A percentile compares a stretch with the other conserved stretches of the same genome.
phyloP scores from a whole-genome alignment of 192 early-diverging fungal genomes.

The Coemansia sp. region DNA sequence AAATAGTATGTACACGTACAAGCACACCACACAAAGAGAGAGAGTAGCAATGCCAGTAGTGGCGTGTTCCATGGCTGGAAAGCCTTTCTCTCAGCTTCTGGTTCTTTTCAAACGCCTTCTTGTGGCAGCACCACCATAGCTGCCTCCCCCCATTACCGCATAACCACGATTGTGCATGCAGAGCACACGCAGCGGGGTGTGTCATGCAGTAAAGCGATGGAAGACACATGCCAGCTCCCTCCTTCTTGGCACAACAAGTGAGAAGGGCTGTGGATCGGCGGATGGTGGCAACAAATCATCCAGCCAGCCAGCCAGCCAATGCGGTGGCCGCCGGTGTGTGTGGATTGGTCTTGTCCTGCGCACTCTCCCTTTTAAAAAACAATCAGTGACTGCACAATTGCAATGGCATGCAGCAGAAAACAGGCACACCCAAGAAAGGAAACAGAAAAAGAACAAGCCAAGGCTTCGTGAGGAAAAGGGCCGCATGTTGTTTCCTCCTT shows the following conservation, averaged over 20 bases:
- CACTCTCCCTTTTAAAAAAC: not conserved
- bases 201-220: too few species aligned
- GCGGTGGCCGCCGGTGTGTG: not conserved
- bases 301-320: not conserved
- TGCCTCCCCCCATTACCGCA: not conserved
- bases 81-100: not conserved
- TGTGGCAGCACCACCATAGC: not conserved
- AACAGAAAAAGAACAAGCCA: not conserved
- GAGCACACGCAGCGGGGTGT: not conserved
- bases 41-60: too few species aligned
- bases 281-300: not conserved
- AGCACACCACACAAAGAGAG: too few species aligned
- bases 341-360: not conserved
- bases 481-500: too few species aligned
- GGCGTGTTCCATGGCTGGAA: too few species aligned
- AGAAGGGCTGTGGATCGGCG: not conserved
- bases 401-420: constrained; percentile 1
- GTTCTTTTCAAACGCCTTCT: not conserved
- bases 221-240: too few species aligned
- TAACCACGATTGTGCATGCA: not conserved
- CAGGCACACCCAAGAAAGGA: not conserved
- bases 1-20: too few species aligned
- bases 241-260: constrained; percentile 2
- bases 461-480: too few species aligned
- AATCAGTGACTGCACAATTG: constrained; percentile 6